phyloP scores from a whole-genome alignment of 805 yeast genomes.

The Spathaspora girioi region DNA sequence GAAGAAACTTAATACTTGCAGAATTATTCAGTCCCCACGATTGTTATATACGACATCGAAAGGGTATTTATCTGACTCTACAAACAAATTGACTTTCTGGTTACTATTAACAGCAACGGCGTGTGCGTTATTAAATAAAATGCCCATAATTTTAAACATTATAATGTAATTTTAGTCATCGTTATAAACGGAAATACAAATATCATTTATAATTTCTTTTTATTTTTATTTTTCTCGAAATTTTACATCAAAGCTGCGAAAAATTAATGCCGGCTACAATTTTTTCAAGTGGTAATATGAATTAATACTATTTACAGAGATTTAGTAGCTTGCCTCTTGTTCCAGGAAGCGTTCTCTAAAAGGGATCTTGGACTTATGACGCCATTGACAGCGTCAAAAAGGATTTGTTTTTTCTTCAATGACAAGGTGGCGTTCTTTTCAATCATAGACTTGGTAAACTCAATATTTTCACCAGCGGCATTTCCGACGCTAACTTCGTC shows the following conservation, averaged over 20 bases:
- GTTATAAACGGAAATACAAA: background rate
- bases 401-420: slow-evolving; percentile 22
- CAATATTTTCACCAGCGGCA: slow-evolving; percentile 6
- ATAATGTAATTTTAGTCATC: background rate
- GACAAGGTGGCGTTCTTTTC: slow-evolving; percentile 24
- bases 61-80: too few relatives aligned
- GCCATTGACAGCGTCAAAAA: slow-evolving; percentile 31
- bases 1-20: too few relatives aligned
- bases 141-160: too few relatives aligned
- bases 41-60: too few relatives aligned
- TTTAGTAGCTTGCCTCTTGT: background rate
- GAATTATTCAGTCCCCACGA: too few relatives aligned
- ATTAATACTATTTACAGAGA: background rate
- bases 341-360: slow-evolving; percentile 16
- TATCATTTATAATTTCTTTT: background rate
- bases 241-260: background rate
- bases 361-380: slow-evolving; percentile 11
- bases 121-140: too few relatives aligned
- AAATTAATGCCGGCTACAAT: background rate
- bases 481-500: slow-evolving; percentile 10
- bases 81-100: too few relatives aligned
- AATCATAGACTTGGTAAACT: slow-evolving; percentile 10
- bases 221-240: background rate
- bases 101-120: background rate
- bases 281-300: background rate